These are phyloP conservation scores for Talaromyces ruber DNA, from an alignment of 495 filamentous ascomycete species.

Conservation along the genomic window DNA sequence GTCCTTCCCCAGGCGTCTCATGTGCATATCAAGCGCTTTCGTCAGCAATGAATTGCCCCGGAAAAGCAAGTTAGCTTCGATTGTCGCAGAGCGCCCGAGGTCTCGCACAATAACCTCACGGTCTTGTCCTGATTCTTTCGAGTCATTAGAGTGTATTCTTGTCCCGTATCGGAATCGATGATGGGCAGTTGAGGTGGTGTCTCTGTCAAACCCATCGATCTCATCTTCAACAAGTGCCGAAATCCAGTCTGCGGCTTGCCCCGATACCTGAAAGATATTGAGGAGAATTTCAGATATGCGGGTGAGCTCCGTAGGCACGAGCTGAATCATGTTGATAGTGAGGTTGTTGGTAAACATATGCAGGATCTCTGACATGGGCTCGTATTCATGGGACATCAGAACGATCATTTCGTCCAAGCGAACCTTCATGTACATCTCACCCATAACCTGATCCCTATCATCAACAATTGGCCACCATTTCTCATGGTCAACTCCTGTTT, in stretches of 20 bases:
- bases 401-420: constrained; percentile 83
- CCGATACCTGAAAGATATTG: constrained; percentile 95
- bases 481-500: constrained; percentile 70
- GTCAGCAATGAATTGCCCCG: constrained; percentile 92
- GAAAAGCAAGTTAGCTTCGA: constrained; percentile 91
- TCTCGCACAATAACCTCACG: constrained; percentile 54
- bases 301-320: constrained; percentile 68
- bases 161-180: constrained; percentile 66
- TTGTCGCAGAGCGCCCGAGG: constrained; percentile 45
- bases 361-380: constrained; percentile 72
- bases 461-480: constrained; percentile 84
- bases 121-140: constrained; percentile 52
- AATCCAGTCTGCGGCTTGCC: constrained; percentile 80
- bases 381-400: constrained; percentile 77
- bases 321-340: constrained; percentile 73
- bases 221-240: constrained; percentile 91
- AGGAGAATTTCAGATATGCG: constrained; percentile 79
- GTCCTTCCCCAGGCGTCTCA: constrained; percentile 89
- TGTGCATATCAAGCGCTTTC: constrained; percentile 87
- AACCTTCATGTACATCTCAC: constrained; percentile 80
- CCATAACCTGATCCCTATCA: constrained; percentile 61
- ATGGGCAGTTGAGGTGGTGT: constrained; percentile 45
- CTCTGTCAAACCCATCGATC: constrained; percentile 85
- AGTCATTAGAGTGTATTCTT: constrained; percentile 73
- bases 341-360: constrained; percentile 77